Conservation (phyloP, 2,329 filamentous ascomycete genomes). For the Septoria linicola region DNA sequence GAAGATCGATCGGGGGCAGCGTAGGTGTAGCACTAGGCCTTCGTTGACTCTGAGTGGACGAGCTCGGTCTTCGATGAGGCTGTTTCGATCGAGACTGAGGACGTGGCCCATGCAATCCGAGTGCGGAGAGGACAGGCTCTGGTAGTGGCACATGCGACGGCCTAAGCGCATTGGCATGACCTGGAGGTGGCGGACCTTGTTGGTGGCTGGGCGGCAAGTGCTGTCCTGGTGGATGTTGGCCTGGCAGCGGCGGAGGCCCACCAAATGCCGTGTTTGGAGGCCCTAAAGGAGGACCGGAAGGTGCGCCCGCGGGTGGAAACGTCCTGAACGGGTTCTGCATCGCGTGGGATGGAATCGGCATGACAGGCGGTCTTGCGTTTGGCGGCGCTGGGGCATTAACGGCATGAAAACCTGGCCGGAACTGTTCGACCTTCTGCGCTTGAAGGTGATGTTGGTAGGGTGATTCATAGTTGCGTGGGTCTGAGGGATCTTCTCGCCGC, state of each 20-base stretch:
- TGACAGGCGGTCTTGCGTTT: not conserved
- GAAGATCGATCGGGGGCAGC: not conserved
- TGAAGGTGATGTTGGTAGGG: slow-evolving; percentile 47
- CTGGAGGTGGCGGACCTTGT: no score
- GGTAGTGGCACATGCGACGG: slow-evolving; percentile 8
- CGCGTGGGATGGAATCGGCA: not conserved
- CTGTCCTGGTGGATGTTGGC: not conserved
- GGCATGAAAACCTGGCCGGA: slow-evolving; percentile 3
- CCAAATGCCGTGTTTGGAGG: not conserved
- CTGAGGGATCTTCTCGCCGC: not conserved
- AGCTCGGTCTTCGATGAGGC: not conserved
- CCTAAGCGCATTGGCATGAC: slow-evolving; percentile 2
- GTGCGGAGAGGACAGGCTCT: slow-evolving; percentile 8
- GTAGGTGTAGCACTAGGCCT: not conserved
- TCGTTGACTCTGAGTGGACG: slow-evolving; percentile 4
- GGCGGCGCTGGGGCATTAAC: not conserved
- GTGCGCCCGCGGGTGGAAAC: not conserved
- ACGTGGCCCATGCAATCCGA: slow-evolving; percentile 6
- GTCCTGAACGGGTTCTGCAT: slow-evolving; percentile 13
- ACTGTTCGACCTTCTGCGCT: slow-evolving; percentile 36
- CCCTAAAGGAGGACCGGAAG: not conserved
- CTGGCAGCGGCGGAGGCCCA: not conserved
- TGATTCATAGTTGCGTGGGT: slow-evolving; percentile 37
- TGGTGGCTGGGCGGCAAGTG: no score
- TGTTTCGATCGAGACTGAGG: slow-evolving; percentile 5